phyloP scores from a whole-genome alignment of 177 flowering plant genomes.

The Vitis hybrid region DNA sequence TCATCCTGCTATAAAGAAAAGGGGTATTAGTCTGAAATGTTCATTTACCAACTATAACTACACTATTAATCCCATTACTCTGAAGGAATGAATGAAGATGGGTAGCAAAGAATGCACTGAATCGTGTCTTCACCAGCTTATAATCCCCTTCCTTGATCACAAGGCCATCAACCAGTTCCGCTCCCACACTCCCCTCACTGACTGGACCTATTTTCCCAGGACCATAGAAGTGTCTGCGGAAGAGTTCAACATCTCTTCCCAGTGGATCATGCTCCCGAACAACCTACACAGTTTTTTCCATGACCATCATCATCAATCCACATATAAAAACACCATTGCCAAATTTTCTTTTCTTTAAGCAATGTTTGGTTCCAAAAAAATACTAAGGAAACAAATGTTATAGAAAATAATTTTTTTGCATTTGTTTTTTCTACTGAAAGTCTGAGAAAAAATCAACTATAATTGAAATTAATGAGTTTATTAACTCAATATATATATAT shows the following conservation, averaged over 20 bases:
- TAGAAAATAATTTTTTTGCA: no score
- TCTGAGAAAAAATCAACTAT: no score
- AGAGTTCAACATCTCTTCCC: constrained; percentile 91
- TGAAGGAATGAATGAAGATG: constrained; percentile 74
- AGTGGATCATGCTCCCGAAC: constrained; percentile 91
- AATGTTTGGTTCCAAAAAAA: background rate
- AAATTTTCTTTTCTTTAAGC: no score
- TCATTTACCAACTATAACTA: constrained; percentile 69
- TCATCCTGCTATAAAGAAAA: background rate
- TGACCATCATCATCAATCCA: background rate
- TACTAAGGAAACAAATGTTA: background rate
- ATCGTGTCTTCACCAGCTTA: constrained; percentile 87
- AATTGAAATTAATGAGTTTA: no score
- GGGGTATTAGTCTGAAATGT: background rate
- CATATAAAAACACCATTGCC: background rate
- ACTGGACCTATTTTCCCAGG: constrained; percentile 61
- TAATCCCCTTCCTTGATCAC: constrained; percentile 73
- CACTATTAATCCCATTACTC: constrained; percentile 40
- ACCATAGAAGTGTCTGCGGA: constrained; percentile 65
- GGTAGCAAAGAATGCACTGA: constrained; percentile 90
- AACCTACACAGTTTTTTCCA: constrained; percentile 42
- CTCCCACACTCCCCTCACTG: constrained; percentile 65
- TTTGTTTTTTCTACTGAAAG: no score
- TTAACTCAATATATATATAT: no score
- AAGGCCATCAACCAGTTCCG: constrained; percentile 83